A percentile compares a stretch with the other conserved stretches of the same genome.
Evolutionary conservation across 331 rosid species (phyloP).

Genomic region (Rosa hybrid): DNA sequence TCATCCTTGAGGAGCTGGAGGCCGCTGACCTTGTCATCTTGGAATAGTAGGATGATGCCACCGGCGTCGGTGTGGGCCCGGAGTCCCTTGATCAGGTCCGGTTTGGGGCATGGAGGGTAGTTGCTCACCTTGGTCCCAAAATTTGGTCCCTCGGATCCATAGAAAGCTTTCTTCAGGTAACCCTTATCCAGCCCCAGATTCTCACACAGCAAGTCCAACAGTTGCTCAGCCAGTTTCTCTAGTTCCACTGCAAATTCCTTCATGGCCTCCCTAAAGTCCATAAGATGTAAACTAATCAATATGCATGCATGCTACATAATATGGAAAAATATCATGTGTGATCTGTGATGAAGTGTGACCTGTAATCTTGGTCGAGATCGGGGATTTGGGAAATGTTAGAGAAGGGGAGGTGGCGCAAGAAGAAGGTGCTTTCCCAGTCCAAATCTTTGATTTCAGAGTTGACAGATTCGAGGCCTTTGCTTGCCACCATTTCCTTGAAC

Average conservation of each 20-base stretch:
- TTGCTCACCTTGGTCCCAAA: constrained; percentile 95
- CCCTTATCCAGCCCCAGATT: constrained; percentile 89
- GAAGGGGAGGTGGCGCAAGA: constrained; percentile 76
- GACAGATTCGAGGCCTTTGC: constrained; percentile 60
- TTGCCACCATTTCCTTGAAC: constrained; percentile 77
- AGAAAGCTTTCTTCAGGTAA: constrained; percentile 71
- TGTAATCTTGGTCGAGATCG: constrained; percentile 66
- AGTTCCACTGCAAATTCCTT: constrained; percentile 61
- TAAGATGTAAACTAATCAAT: not conserved
- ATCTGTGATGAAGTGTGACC: constrained; percentile 33
- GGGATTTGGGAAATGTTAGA: constrained; percentile 71
- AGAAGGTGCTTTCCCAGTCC: constrained; percentile 99
- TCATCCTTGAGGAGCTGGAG: constrained; percentile 92
- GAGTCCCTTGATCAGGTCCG: constrained; percentile 88
- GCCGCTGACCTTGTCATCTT: constrained; percentile 95
- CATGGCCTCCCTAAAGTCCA: constrained; percentile 58
- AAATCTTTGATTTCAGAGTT: constrained; percentile 61
- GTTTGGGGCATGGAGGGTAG: constrained; percentile 96
- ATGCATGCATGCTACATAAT: not conserved
- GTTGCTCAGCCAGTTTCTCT: constrained; percentile 80
- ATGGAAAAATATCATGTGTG: not conserved
- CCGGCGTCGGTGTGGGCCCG: constrained; percentile 99
- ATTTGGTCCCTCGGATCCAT: constrained; percentile 84
- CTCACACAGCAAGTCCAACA: constrained; percentile 83
- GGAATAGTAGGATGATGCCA: constrained; percentile 87